Conservation (phyloP, 2,329 filamentous ascomycete species). For the Plenodomus lindquistii region DNA sequence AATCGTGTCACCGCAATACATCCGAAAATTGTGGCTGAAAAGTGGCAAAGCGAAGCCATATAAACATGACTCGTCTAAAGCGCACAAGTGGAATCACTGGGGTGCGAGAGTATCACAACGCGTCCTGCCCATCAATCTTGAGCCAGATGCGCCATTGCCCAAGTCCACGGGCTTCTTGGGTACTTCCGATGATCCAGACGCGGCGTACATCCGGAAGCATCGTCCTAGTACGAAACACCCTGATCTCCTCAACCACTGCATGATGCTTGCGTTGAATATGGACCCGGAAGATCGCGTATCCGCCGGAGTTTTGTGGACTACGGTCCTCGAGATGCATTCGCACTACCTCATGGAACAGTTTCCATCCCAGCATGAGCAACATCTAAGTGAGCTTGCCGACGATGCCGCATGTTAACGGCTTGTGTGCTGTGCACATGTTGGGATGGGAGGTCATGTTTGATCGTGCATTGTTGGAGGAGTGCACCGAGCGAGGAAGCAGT, state of each 20-base stretch:
- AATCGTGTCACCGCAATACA: constrained; percentile 7
- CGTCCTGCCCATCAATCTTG: constrained; percentile 17
- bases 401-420: not conserved
- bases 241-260: constrained; percentile 16
- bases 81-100: constrained; percentile 11
- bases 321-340: not conserved
- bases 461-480: too few relatives aligned
- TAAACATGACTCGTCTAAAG: not conserved
- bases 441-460: too few relatives aligned
- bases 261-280: constrained; percentile 17
- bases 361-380: not conserved
- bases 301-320: constrained; percentile 2
- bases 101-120: constrained; percentile 7
- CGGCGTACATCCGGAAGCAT: not conserved
- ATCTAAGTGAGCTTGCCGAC: not conserved
- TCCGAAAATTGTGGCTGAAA: constrained; percentile 1
- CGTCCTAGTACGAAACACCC: constrained; percentile 19
- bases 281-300: constrained; percentile 7
- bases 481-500: too few relatives aligned
- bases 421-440: too few relatives aligned
- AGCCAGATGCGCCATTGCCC: not conserved
- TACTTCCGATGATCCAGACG: not conserved
- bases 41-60: not conserved
- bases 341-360: not conserved
- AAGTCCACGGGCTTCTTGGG: not conserved